These are phyloP conservation scores for Plasmodium coatneyi DNA, from an alignment of 169 alveolate species.

Conservation along the genomic window DNA sequence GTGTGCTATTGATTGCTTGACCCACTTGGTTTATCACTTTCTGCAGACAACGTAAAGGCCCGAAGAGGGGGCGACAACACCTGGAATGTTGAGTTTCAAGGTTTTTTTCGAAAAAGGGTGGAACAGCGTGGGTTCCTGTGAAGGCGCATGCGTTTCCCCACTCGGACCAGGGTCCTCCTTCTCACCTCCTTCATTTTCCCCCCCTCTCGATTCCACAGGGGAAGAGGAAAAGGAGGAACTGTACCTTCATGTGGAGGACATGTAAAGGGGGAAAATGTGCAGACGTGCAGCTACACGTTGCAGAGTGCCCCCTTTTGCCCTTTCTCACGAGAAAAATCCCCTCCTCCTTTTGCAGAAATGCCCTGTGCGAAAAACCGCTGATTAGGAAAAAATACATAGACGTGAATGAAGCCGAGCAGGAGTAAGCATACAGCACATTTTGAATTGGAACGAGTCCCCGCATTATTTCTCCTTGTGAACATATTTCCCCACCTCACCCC, in stretches of 20 bases:
- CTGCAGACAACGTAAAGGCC: constrained; percentile 55
- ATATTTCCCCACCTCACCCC: neutral
- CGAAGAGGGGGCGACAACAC: constrained; percentile 50
- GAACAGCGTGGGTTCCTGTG: neutral
- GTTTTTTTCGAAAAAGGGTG: constrained; percentile 11
- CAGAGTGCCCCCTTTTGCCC: neutral
- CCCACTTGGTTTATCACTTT: neutral
- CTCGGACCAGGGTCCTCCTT: neutral
- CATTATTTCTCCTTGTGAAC: constrained; percentile 6
- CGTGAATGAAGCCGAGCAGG: constrained; percentile 62
- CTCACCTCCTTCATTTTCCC: neutral
- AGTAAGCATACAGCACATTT: constrained; percentile 5
- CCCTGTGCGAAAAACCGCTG: constrained; percentile 59
- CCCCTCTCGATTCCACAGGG: constrained; percentile 12
- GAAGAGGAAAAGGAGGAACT: constrained; percentile 28
- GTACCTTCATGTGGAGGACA: constrained; percentile 71
- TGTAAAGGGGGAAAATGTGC: constrained; percentile 16
- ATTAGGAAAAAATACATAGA: constrained; percentile 56
- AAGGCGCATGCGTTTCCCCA: neutral
- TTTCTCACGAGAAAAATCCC: neutral
- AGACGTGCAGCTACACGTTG: neutral
- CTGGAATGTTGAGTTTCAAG: constrained; percentile 71
- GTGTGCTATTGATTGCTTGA: neutral
- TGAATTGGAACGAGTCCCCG: neutral
- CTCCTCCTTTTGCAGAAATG: constrained; percentile 24